Conservation (phyloP, 768 basidiomycete genomes). For the Lentinula detonsa region DNA sequence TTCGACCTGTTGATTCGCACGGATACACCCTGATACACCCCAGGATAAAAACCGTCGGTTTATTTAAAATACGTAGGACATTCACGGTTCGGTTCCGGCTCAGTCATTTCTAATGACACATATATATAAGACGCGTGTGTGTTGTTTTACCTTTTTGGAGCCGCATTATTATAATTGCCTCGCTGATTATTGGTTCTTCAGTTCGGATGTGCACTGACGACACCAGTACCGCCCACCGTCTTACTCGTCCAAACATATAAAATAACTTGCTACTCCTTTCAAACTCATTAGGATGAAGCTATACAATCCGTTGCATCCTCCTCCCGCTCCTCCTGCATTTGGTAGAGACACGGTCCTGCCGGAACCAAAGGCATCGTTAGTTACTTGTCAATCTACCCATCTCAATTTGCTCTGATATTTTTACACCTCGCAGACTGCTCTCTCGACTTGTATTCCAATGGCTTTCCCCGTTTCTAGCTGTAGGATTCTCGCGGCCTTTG, state of each 20-base stretch:
- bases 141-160: neutral
- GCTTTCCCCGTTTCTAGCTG: slow-evolving; percentile 39
- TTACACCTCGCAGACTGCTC: slow-evolving; percentile 16
- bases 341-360: slow-evolving; percentile 40
- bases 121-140: neutral
- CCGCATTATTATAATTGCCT: neutral
- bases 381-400: slow-evolving; percentile 1
- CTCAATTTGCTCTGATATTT: neutral
- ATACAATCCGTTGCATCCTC: slow-evolving; percentile 32
- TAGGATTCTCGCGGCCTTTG: slow-evolving; percentile 46
- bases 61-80: too few relatives aligned
- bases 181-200: neutral
- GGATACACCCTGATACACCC: neutral
- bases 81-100: neutral
- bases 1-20: too few relatives aligned
- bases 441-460: slow-evolving; percentile 39
- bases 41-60: neutral
- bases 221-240: neutral
- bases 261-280: neutral
- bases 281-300: slow-evolving; percentile 3
- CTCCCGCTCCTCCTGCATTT: slow-evolving; percentile 45
- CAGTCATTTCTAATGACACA: neutral
- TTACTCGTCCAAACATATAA: neutral
- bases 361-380: slow-evolving; percentile 26
- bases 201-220: neutral